These are phyloP conservation scores for Dacryopinax spathularia DNA, from an alignment of 768 basidiomycete species.

Conservation along the genomic window DNA sequence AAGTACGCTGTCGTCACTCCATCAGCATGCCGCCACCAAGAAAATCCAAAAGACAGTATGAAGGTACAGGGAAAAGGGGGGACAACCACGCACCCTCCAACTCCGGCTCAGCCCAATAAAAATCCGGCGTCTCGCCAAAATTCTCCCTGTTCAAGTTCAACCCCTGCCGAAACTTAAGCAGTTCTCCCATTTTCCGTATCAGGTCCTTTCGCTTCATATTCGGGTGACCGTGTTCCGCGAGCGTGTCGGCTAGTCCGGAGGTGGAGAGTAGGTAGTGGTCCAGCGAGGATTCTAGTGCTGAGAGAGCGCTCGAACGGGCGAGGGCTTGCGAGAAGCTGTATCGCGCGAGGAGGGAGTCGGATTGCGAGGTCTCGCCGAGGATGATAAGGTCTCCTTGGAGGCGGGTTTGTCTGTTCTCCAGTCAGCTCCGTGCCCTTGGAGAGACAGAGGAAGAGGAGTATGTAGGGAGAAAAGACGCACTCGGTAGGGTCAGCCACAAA, in stretches of 20 bases:
- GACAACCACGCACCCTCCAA: conserved; percentile 50
- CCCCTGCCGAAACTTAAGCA: conserved; percentile 85
- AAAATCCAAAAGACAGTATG: not conserved
- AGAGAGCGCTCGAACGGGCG: conserved; percentile 74
- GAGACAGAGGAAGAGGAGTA: not conserved
- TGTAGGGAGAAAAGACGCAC: conserved; percentile 31
- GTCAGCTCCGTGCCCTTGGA: not conserved
- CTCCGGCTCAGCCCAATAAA: conserved; percentile 90
- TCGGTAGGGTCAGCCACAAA: conserved; percentile 83
- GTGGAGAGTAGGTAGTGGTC: conserved; percentile 75
- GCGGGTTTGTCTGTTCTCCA: conserved; percentile 49
- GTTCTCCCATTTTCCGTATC: conserved; percentile 80
- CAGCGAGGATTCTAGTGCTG: conserved; percentile 71
- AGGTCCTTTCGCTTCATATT: conserved; percentile 67
- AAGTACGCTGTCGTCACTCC: conserved; percentile 53
- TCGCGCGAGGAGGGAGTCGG: conserved; percentile 63
- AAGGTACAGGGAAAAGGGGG: not conserved
- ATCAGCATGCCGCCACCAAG: not conserved
- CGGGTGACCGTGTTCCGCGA: conserved; percentile 69
- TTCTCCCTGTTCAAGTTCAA: conserved; percentile 82
- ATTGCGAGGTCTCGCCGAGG: conserved; percentile 51
- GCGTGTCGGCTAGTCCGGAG: conserved; percentile 57
- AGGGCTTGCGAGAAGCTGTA: conserved; percentile 88
- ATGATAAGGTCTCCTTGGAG: conserved; percentile 87
- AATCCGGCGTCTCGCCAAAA: conserved; percentile 76